Evolutionary conservation across 2,329 filamentous ascomycete genomes (phyloP).

Genomic region (Pyricularia grisea): DNA sequence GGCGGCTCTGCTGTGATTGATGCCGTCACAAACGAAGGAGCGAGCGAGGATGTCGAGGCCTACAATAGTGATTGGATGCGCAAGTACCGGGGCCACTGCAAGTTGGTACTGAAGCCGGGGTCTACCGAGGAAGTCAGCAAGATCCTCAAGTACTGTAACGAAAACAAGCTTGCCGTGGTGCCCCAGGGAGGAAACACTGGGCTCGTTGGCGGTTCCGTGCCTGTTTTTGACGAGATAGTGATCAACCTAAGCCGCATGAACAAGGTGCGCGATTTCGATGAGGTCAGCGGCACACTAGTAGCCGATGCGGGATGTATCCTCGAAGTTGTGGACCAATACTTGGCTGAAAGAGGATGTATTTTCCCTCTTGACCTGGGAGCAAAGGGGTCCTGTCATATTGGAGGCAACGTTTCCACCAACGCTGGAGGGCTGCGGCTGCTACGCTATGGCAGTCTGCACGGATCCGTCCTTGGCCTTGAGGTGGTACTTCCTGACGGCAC

Average conservation of each 20-base stretch:
- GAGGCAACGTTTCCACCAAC: constrained; percentile 93
- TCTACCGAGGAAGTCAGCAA: constrained; percentile 83
- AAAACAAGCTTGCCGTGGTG: constrained; percentile 83
- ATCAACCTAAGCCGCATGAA: constrained; percentile 89
- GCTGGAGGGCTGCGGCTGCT: constrained; percentile 84
- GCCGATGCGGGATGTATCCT: constrained; percentile 87
- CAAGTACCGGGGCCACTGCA: constrained; percentile 88
- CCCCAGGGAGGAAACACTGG: constrained; percentile 97
- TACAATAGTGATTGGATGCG: constrained; percentile 99
- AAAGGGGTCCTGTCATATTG: constrained; percentile 93
- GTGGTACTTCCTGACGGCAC: constrained; percentile 91
- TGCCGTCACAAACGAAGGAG: constrained; percentile 61
- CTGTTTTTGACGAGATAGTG: constrained; percentile 97
- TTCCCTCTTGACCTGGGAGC: constrained; percentile 97
- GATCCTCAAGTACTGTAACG: constrained; percentile 91
- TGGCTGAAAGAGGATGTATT: constrained; percentile 75
- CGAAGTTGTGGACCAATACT: constrained; percentile 77
- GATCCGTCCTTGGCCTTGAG: constrained; percentile 84
- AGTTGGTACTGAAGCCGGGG: constrained; percentile 76
- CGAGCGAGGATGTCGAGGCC: constrained; percentile 71
- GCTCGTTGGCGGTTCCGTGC: constrained; percentile 87
- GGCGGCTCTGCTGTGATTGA: constrained; percentile 74
- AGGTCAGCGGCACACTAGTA: constrained; percentile 82
- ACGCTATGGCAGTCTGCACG: constrained; percentile 89
- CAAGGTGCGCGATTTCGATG: constrained; percentile 81